Evolutionary conservation across 768 basidiomycete genomes (phyloP), one percentile per base, ranked within the genome.

Genomic region (Pulveroboletus sp.): DNA sequence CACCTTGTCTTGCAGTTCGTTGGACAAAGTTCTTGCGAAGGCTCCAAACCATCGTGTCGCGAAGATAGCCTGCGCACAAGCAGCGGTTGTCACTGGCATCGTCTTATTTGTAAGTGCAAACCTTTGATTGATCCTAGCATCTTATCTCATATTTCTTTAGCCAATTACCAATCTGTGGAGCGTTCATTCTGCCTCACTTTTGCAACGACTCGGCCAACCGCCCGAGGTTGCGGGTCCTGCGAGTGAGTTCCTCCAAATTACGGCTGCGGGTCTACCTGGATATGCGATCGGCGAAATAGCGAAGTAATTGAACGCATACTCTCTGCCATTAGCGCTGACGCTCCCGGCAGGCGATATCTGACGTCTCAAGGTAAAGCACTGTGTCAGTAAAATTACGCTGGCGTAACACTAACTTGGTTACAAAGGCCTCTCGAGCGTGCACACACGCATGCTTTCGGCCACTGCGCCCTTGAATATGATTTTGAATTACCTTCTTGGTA

Each of bases 251-350:
- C 67, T 79, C 3, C 61, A 56, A 32, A 63, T 68, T 51, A 57
- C 73, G 8, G 66, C 65, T 11, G 51, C 75, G 24, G 75, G 76
- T 40, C 63, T 78, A 31, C 77, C 75, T 3, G 76, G 75, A 19
- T 78, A 78, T 55, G 73, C 68, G 11, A 66, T 72, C 27, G 69
- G 73, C 32, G 64, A 70, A 44, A 63, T 78, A 45, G 60, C 72
- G 23, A 73, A 74, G 68, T 71, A 45, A 51, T 43, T 21, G 2
- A 1, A 9, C 21, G 8, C 25, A 23, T 34, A 20, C 13, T 38
- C 10, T 40, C 31, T 5, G 34, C 20, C 10, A 38, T 17, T 5
- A 13, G 4, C 40, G 20, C 47, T 62, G 31, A 63, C 36, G 6
- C 11, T n/a, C 6, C 6, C 19, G 5, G 17, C 23, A 64, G 62